These are phyloP conservation scores for Gossypium stocksii DNA, from an alignment of 345 rosid species.

Conservation along the genomic window DNA sequence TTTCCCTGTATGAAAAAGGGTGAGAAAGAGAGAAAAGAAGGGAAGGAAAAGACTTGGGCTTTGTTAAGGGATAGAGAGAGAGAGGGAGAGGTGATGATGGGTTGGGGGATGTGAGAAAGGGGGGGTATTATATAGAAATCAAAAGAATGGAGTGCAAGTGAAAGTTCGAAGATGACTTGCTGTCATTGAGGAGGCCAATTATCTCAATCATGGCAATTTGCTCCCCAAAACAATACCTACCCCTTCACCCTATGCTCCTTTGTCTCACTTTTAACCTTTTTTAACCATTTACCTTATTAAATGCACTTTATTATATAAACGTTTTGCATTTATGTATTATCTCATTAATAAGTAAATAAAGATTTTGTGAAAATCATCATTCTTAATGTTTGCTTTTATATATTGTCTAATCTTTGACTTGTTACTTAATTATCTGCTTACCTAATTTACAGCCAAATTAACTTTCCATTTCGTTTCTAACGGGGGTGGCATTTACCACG, in stretches of 20 bases:
- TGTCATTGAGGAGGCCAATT: conserved; percentile 45
- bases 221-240: conserved; percentile 20
- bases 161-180: conserved; percentile 50
- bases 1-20: not conserved
- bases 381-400: not conserved
- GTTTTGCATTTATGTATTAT: no score
- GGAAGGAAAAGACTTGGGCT: not conserved
- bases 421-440: not conserved
- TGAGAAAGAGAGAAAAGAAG: not conserved
- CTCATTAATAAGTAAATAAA: no score
- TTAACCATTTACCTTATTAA: not conserved
- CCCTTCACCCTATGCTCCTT: not conserved
- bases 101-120: conserved; percentile 18
- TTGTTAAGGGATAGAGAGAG: not conserved
- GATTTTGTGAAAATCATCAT: not conserved
- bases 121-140: conserved; percentile 46
- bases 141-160: conserved; percentile 27
- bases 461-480: not conserved
- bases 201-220: conserved; percentile 50
- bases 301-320: no score
- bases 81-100: not conserved
- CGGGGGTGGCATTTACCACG: conserved; percentile 5
- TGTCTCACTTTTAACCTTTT: not conserved
- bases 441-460: not conserved
- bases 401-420: not conserved